Evolutionary conservation across 495 filamentous ascomycete species (phyloP), one percentile per base, ranked within the genome.

Genomic region (Endocarpon pusillum): DNA sequence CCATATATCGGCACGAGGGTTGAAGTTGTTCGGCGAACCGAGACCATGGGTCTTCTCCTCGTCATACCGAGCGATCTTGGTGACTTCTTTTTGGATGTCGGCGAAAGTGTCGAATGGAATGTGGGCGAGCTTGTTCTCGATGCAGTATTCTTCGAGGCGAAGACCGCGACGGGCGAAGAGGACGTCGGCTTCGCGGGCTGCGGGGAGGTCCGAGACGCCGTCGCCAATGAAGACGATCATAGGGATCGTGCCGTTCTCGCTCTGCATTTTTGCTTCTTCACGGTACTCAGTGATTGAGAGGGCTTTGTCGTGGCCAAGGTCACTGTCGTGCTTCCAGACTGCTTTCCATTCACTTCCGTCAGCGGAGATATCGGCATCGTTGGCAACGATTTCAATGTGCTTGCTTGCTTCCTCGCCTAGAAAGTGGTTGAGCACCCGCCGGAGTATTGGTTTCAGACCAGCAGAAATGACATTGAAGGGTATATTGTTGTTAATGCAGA

Each of bases 171-270:
- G 63, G 3, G 78, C 77, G 42, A 85, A 85, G 20, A 84, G 66
- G 1, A 84, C 75, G 47, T 83, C 79, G 8, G 78, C 78, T 41
- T 84, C 67, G 21, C 72, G 62, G 0, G 78, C 75, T 11, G 78
- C 78, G 0, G 78, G 65, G 5, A 83, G 67, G 43, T 82, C 78
- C 4, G 74, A 79, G 11, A 85, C 75, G 2, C 79, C 79, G 50
- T 83, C 79, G 33, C 79, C 78, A 41, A 82, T 79, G 49, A 83
- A 85, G 25, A 83, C 57, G 38, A 83, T 73, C 1, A 77, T 60
- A 4, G 78, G 79, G 28, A 78, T 67, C 10, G 73, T 69, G 32
- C 66, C 70, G 21, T 78, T 67, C 1, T 64, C 62, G 33, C 61
- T 65, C 31, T 59, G 51, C 4, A 66, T 49, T 22, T 63, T 57